Base-by-base conservation (phyloP, 768 basidiomycete genomes). In the Lenzites betulinus region DNA sequence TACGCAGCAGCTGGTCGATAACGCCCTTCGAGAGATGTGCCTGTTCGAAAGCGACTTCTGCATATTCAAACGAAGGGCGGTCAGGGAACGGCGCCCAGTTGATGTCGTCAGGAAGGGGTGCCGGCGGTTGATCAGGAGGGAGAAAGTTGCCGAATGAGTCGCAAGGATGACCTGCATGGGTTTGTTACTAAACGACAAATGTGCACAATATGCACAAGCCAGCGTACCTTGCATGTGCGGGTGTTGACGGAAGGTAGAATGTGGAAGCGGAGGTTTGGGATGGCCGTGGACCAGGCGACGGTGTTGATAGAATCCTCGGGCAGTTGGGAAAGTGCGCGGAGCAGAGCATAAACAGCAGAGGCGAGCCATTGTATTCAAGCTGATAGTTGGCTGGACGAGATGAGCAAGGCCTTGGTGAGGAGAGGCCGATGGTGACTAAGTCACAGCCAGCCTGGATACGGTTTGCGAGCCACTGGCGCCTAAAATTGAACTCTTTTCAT, bases 41-140 rank as follows among this genome's bases (percentile, higher is more conserved):
- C 20, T 63, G 16, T 15, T 60, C 33, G 16, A 58, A 54, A 0
- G 63, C 1, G 33, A 59, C 23, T 18, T 65, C 59, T 0, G 67
- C 59, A 2, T 51, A 58, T 30, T 70, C 63, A 26, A 69, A 70
- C 1, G 49, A 23, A 7, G 63, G 23, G 1, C 54, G 48, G 25
- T 54, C 51, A 5, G 51, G 20, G 38, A 63, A 69, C 1, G 68
- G 68, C 13, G 28, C 22, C 64, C 62, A 70, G 35, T 66, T 49
- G 9, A 41, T 39, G 1, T 39, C 28, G 7, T 46, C 48, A 1
- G 38, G 43, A 12, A 12, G 53, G 1, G 55, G 18, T n/a, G 59
- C 58, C n/a, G 66, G 68, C 16, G 54, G 48, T 25, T 22, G 11
- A 23, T 25, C 20, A 16, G 8, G 16, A 15, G 42, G 54, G 3